Conservation (phyloP, 164 flowering plant species). For the Hamamelis virginiana region DNA sequence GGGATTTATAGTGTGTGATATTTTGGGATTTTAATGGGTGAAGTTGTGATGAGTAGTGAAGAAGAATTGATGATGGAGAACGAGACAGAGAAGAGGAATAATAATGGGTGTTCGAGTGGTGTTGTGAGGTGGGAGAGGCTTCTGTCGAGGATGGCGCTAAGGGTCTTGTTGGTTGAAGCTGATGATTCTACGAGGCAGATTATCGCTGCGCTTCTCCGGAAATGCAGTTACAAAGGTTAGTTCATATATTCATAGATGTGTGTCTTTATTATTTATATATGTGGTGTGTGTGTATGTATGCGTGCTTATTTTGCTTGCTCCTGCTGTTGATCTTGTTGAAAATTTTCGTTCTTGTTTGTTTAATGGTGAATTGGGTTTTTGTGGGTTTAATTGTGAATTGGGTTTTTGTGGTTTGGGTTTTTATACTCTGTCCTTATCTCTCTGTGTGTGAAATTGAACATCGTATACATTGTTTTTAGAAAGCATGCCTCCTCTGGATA, state of each 20-base stretch:
- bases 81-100: slow-evolving; percentile 10
- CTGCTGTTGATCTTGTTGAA: neutral
- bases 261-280: neutral
- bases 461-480: no score
- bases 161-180: slow-evolving; percentile 76
- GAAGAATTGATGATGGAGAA: slow-evolving; percentile 14
- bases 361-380: no score
- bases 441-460: neutral
- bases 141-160: slow-evolving; percentile 48
- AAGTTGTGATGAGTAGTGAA: slow-evolving; percentile 18
- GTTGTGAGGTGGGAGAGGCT: slow-evolving; percentile 62
- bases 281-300: neutral
- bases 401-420: no score
- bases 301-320: neutral
- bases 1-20: neutral
- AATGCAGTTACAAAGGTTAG: slow-evolving; percentile 76
- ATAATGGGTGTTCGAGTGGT: slow-evolving; percentile 11
- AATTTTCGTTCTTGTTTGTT: no score
- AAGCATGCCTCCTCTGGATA: no score
- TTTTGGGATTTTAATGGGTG: slow-evolving; percentile 15
- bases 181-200: slow-evolving; percentile 83
- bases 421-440: accelerated
- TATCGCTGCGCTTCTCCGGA: slow-evolving; percentile 74
- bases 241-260: neutral
- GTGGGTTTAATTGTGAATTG: no score